These are phyloP conservation scores for Royoungia palumana DNA, from an alignment of 768 basidiomycete genomes.

Conservation along the genomic window DNA sequence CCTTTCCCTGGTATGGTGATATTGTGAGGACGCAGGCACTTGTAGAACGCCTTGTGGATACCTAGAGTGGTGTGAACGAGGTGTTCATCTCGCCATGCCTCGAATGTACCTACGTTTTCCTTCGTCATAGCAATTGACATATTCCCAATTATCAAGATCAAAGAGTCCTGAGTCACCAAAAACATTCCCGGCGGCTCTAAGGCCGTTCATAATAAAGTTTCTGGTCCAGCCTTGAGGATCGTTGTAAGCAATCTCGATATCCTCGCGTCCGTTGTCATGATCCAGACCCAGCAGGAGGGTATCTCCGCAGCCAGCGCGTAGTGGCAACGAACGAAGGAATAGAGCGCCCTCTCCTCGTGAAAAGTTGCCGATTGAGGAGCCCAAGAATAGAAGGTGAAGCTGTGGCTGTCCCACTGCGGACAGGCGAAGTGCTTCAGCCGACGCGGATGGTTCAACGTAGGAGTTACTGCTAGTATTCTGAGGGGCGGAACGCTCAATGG, in stretches of 20 bases:
- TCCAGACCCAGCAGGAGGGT: slow-evolving; percentile 91
- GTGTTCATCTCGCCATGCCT: background rate
- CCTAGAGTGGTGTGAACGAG: slow-evolving; percentile 40
- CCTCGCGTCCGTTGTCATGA: slow-evolving; percentile 65
- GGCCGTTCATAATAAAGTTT: slow-evolving; percentile 84
- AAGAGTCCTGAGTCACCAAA: slow-evolving; percentile 69
- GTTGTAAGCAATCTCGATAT: slow-evolving; percentile 85
- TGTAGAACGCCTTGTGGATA: slow-evolving; percentile 81
- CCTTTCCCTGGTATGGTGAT: slow-evolving; percentile 49
- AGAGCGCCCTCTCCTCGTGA: slow-evolving; percentile 57
- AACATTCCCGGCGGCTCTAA: slow-evolving; percentile 61
- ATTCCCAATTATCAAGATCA: slow-evolving; percentile 69
- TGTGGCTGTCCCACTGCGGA: slow-evolving; percentile 54
- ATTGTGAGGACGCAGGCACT: slow-evolving; percentile 58
- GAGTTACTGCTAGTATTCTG: slow-evolving; percentile 22
- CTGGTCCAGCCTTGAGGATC: slow-evolving; percentile 71
- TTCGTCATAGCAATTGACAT: slow-evolving; percentile 59
- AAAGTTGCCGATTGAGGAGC: slow-evolving; percentile 93
- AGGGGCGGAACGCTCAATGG: slow-evolving; percentile 9
- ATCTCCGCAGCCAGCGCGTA: slow-evolving; percentile 71
- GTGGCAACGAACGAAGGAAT: slow-evolving; percentile 77
- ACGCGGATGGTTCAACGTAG: slow-evolving; percentile 39
- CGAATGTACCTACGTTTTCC: slow-evolving; percentile 38
- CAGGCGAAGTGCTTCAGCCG: slow-evolving; percentile 29
- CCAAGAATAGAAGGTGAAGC: slow-evolving; percentile 86